Evolutionary conservation across 2,329 filamentous ascomycete genomes (phyloP), one percentile per base, ranked within the genome.

Genomic region (Reticulascus tulasneorum): DNA sequence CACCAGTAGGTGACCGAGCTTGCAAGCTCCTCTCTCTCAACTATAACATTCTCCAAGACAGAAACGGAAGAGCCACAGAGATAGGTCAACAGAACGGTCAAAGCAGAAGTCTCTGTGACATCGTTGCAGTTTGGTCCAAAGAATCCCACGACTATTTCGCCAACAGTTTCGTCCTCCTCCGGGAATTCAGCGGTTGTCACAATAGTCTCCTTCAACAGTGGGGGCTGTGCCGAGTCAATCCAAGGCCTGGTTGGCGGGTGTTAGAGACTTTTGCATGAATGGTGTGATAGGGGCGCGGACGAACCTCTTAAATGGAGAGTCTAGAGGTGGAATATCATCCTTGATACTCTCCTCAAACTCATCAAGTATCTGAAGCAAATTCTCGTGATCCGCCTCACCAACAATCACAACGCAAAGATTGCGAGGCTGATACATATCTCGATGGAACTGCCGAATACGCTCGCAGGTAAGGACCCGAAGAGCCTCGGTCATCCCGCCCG

Each of bases 351-450:
- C 80, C 59, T 98, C 93, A 53, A 98, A 98, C 17, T 81, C 71
- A 51, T 95, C 87, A 22, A 98, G 66, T 29, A 94, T 88, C 21
- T 82, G 64, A 16, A 97, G 66, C 39, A 98, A 73, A 51, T 94
- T 75, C 0, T 77, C 66, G 54, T 96, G 86, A 53, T 96, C 81
- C 2, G 94, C 79, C 59, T 96, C 89, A 27, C 93, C 93, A n/a
- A 94, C 84, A 40, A 98, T 80, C 18, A 96, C 77, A 19, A 98
- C 67, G 46, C 90, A 94, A 41, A 98, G 69, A 53, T 98, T 98
- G 57, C 90, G 91, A 4, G 93, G 93, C 58, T 97, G 91, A 55
- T 98, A 98, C 91, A 98, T 97, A 46, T 90, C 86, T 44, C 82
- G 82, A 60, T 98, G 93, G 53, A 97, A 98, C 40, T 83, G 79